phyloP scores from a whole-genome alignment of 2,329 filamentous ascomycete species.

The Pestalotiopsis fici region DNA sequence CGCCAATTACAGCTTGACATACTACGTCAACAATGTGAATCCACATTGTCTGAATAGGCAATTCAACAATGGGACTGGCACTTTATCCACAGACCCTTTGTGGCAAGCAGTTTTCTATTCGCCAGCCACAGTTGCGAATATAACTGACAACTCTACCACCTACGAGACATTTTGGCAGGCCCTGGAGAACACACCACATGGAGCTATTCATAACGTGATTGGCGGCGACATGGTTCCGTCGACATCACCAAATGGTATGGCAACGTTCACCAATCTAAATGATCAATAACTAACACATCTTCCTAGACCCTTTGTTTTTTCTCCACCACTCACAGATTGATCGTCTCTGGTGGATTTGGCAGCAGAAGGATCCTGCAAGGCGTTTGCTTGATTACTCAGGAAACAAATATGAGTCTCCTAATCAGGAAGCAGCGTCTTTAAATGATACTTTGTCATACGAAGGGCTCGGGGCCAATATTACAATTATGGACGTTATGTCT shows the following conservation, averaged over 20 bases:
- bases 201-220: slow-evolving; percentile 3
- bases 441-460: neutral
- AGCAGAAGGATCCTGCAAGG: neutral
- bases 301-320: slow-evolving; percentile 6
- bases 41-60: slow-evolving; percentile 20
- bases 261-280: no score
- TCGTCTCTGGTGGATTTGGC: slow-evolving; percentile 11
- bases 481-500: neutral
- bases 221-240: slow-evolving; percentile 13
- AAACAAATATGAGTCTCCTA: neutral
- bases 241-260: slow-evolving; percentile 8
- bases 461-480: neutral
- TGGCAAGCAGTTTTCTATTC: neutral
- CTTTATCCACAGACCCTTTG: neutral
- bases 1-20: slow-evolving; percentile 12
- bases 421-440: neutral
- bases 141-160: neutral
- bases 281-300: no score
- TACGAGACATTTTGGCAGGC: slow-evolving; percentile 4
- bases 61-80: slow-evolving; percentile 8
- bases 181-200: slow-evolving; percentile 11
- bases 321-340: slow-evolving; percentile 9
- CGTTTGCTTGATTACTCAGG: neutral
- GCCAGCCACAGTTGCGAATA: slow-evolving; percentile 7
- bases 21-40: neutral